Percentiles rank a stretch among this genome's conserved stretches.
phyloP scores from a whole-genome alignment of 164 flowering plant genomes.

The Saururus chinensis region DNA sequence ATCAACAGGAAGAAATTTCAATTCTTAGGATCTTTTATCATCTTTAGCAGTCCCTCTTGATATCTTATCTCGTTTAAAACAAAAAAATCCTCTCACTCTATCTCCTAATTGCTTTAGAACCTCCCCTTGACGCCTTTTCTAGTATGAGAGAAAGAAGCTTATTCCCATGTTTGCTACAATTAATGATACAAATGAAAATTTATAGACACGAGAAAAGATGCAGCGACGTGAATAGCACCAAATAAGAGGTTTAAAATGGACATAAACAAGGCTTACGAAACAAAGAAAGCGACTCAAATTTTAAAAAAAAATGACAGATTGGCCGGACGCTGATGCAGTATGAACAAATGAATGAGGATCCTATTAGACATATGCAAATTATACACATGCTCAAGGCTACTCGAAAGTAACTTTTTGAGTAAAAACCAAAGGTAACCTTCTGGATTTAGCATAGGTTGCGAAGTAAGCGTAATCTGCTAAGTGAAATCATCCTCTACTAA shows the following conservation, averaged over 20 bases:
- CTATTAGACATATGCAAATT: background rate
- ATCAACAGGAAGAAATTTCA: conserved; percentile 27
- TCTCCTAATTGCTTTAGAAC: conserved; percentile 3
- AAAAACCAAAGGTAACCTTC: background rate
- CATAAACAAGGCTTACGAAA: background rate
- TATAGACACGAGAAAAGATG: background rate
- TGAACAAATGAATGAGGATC: background rate
- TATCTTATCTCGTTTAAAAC: conserved; percentile 27
- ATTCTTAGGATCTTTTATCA: conserved; percentile 34
- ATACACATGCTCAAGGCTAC: background rate
- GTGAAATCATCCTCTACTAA: too few relatives aligned
- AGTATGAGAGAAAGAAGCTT: background rate
- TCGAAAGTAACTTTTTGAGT: background rate
- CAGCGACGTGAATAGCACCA: background rate
- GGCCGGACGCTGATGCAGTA: too few relatives aligned
- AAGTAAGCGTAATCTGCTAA: too few relatives aligned
- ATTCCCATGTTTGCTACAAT: background rate
- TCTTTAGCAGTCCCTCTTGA: conserved; percentile 25
- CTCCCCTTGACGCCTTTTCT: background rate
- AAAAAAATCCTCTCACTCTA: conserved; percentile 10
- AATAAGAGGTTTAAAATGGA: background rate
- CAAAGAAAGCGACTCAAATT: background rate
- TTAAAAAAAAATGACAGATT: background rate
- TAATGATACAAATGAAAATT: background rate
- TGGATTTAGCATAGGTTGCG: background rate